phyloP scores from a whole-genome alignment of 164 flowering plant genomes.

The Protea cynaroides region DNA sequence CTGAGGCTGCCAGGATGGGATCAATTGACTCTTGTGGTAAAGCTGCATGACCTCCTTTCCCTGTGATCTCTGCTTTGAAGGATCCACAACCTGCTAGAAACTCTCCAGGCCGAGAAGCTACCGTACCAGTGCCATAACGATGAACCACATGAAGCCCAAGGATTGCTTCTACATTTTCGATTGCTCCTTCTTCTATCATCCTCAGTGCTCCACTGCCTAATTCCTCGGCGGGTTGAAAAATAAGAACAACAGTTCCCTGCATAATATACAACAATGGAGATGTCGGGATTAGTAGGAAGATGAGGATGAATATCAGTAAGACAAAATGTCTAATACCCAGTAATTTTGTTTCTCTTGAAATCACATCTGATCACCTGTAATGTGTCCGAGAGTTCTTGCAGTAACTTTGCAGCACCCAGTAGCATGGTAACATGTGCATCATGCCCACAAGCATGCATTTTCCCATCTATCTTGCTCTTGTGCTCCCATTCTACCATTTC shows the following conservation, averaged over 20 bases:
- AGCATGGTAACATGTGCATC: slow-evolving; percentile 69
- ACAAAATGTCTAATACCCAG: background rate
- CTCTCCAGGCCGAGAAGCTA: slow-evolving; percentile 43
- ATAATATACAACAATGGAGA: background rate
- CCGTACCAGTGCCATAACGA: slow-evolving; percentile 31
- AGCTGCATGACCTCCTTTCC: slow-evolving; percentile 74
- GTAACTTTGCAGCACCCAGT: slow-evolving; percentile 66
- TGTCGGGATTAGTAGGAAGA: background rate
- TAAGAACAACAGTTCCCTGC: slow-evolving; percentile 64
- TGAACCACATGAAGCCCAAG: slow-evolving; percentile 42
- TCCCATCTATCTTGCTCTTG: slow-evolving; percentile 55
- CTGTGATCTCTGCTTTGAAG: slow-evolving; percentile 50
- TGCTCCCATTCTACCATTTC: slow-evolving; percentile 65
- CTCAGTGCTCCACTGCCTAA: slow-evolving; percentile 46
- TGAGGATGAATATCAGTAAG: background rate
- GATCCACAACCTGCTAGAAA: slow-evolving; percentile 62
- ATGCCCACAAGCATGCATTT: slow-evolving; percentile 81
- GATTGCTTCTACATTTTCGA: slow-evolving; percentile 57
- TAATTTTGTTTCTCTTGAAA: background rate
- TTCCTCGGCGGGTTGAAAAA: slow-evolving; percentile 86
- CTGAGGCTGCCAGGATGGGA: slow-evolving; percentile 58
- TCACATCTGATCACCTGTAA: slow-evolving; percentile 32
- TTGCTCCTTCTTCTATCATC: slow-evolving; percentile 55
- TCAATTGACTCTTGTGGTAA: slow-evolving; percentile 49
- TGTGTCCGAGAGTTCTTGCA: slow-evolving; percentile 25